phyloP scores from a whole-genome alignment of 441 rosid species.

The Dalechampia spathulata region DNA sequence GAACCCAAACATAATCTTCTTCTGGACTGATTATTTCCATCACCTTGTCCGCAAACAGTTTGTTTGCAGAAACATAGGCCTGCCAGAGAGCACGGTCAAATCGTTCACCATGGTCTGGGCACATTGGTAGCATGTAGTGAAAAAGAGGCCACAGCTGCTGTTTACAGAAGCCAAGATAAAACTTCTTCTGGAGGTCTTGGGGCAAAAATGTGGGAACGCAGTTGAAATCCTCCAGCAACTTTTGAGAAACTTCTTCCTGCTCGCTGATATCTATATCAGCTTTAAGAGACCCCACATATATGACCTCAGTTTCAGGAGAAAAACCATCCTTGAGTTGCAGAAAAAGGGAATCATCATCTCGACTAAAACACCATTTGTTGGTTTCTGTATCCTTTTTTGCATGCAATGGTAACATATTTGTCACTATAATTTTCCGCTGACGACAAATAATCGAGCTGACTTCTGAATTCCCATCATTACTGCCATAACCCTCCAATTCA shows the following conservation, averaged over 20 bases:
- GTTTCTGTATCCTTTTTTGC: conserved; percentile 49
- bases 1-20: conserved; percentile 85
- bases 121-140: conserved; percentile 90
- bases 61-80: conserved; percentile 89
- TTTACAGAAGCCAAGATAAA: conserved; percentile 84
- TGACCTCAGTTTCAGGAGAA: conserved; percentile 57
- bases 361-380: conserved; percentile 53
- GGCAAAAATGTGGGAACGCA: conserved; percentile 87
- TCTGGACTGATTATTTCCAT: conserved; percentile 81
- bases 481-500: too few species aligned
- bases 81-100: conserved; percentile 83
- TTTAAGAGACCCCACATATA: conserved; percentile 80
- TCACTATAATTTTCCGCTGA: conserved; percentile 66
- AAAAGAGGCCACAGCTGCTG: conserved; percentile 92
- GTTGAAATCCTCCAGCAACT: conserved; percentile 53
- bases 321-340: conserved; percentile 70
- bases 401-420: conserved; percentile 74
- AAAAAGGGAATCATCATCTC: conserved; percentile 58
- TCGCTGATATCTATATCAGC: conserved; percentile 54
- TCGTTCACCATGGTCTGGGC: conserved; percentile 83
- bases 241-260: conserved; percentile 78
- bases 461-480: conserved; percentile 55
- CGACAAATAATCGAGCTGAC: conserved; percentile 37
- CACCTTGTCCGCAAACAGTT: conserved; percentile 82
- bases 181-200: conserved; percentile 62